Evolutionary conservation across 176 grass and related monocot genomes (phyloP), one percentile per base, ranked within the genome.

Genomic region (Secale cereale): DNA sequence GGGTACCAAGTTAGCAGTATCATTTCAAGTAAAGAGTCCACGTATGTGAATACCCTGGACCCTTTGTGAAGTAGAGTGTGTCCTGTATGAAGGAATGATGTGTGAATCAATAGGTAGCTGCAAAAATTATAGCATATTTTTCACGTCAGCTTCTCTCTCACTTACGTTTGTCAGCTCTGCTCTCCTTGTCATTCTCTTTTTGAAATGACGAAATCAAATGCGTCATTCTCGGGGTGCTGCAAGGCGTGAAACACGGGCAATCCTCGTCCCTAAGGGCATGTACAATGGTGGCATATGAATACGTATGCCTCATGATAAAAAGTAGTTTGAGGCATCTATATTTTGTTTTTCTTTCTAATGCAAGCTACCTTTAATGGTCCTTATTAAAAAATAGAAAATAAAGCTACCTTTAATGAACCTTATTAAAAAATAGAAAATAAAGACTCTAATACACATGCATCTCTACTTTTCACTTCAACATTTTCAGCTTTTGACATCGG

Each of bases 81-180:
- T 52, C 56, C n/a, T 64, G 29, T 65, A 78, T 20, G 57, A 37
- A 63, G 41, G 50, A 28, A 54, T 52, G 14, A 65, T 73, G 11
- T 73, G 43, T 88, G 50, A 59, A 84, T 84, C 62, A 79, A 81
- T 78, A 77, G 71, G 12, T 63, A 71, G 71, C 27, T 69, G 39
- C 39, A 70, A 78, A 72, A 70, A 63, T 54, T 82, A 63, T 63
- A 78, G 50, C 11, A 26, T 70, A 12, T 22, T 83, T 78, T 76
- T 33, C 6, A 10, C 7, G 54, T 57, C 54, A 57, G 3, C 2
- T 56, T 56, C 54, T 22, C 7, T 57, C 54, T 22, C 54, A 57
- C 20, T 57, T 57, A 20, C 17, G 52, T 57, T 57, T 22, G 10
- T 23, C 11, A 66, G 20, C 30, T 56, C 16, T 64, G 3, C 17